These are phyloP conservation scores for Cynanchum wilfordii DNA, from an alignment of 257 asterid species.

Conservation along the genomic window DNA sequence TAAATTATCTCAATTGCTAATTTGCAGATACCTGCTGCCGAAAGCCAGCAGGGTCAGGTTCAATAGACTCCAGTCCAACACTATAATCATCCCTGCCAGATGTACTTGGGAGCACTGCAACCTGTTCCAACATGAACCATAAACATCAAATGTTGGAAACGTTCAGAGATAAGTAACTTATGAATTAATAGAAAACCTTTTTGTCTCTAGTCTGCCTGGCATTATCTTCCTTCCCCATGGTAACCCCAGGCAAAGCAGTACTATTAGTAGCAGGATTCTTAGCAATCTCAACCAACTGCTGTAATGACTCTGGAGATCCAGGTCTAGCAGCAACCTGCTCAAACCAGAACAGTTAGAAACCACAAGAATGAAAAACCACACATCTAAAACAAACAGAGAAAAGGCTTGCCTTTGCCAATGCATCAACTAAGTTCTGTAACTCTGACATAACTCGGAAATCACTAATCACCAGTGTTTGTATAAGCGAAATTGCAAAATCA, in stretches of 20 bases:
- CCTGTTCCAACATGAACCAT: slow-evolving; percentile 39
- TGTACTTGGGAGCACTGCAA: slow-evolving; percentile 36
- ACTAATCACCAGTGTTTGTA: slow-evolving; percentile 55
- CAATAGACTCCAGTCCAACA: slow-evolving; percentile 41
- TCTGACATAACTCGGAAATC: slow-evolving; percentile 76
- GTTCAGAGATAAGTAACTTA: not conserved
- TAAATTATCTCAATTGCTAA: not conserved
- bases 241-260: slow-evolving; percentile 41
- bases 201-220: slow-evolving; percentile 55
- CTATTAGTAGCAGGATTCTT: slow-evolving; percentile 63
- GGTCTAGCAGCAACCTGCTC: slow-evolving; percentile 94
- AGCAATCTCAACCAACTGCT: slow-evolving; percentile 86
- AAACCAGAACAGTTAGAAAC: slow-evolving; percentile 24
- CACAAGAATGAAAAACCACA: not conserved
- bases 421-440: slow-evolving; percentile 88
- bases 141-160: slow-evolving; percentile 10
- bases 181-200: slow-evolving; percentile 41
- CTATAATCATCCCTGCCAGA: slow-evolving; percentile 51
- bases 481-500: slow-evolving; percentile 77
- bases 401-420: slow-evolving; percentile 67
- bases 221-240: slow-evolving; percentile 61
- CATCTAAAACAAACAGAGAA: slow-evolving; percentile 9
- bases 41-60: slow-evolving; percentile 74
- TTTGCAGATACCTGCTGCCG: slow-evolving; percentile 58
- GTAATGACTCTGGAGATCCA: slow-evolving; percentile 92